phyloP scores from a whole-genome alignment of 2,329 filamentous ascomycete genomes.

The Falciphora oryzae region DNA sequence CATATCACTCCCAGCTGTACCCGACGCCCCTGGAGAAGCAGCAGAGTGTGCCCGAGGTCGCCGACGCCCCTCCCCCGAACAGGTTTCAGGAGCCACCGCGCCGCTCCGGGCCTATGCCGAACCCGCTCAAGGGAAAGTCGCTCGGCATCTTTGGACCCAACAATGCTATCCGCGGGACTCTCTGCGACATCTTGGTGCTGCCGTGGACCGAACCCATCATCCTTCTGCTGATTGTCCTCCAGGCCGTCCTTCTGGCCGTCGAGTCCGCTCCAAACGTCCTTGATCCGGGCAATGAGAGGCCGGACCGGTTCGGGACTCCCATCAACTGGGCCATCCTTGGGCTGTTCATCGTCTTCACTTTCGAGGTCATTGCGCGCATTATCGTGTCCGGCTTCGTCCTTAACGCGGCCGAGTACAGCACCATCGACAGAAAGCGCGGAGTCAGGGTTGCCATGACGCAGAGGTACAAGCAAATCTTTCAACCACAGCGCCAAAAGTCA shows the following conservation, averaged over 20 bases:
- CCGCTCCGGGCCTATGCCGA: slow-evolving; percentile 42
- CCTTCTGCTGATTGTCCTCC: slow-evolving; percentile 78
- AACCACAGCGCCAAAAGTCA: slow-evolving; percentile 70
- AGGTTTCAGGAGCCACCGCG: slow-evolving; percentile 23
- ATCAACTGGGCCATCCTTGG: slow-evolving; percentile 77
- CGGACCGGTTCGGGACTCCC: slow-evolving; percentile 59
- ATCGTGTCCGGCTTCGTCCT: slow-evolving; percentile 91
- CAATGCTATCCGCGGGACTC: slow-evolving; percentile 63
- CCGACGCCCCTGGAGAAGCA: slow-evolving; percentile 41
- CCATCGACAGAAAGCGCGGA: slow-evolving; percentile 72
- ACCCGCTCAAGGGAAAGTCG: slow-evolving; percentile 81
- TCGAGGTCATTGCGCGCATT: slow-evolving; percentile 76
- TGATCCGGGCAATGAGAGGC: slow-evolving; percentile 52
- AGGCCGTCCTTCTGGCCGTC: slow-evolving; percentile 81
- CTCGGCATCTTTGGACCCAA: slow-evolving; percentile 79
- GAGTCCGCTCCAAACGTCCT: slow-evolving; percentile 72
- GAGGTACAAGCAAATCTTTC: slow-evolving; percentile 73
- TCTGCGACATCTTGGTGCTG: slow-evolving; percentile 82
- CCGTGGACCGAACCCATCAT: slow-evolving; percentile 83
- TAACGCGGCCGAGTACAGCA: slow-evolving; percentile 89
- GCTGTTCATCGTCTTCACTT: slow-evolving; percentile 83
- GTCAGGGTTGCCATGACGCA: slow-evolving; percentile 67
- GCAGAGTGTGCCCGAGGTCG: slow-evolving; percentile 25
- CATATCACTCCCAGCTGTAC: slow-evolving; percentile 45
- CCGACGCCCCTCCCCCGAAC: slow-evolving; percentile 11